Evolutionary conservation across 352 stramenopile species (phyloP).

Genomic region (Aphanomyces euteiches): DNA sequence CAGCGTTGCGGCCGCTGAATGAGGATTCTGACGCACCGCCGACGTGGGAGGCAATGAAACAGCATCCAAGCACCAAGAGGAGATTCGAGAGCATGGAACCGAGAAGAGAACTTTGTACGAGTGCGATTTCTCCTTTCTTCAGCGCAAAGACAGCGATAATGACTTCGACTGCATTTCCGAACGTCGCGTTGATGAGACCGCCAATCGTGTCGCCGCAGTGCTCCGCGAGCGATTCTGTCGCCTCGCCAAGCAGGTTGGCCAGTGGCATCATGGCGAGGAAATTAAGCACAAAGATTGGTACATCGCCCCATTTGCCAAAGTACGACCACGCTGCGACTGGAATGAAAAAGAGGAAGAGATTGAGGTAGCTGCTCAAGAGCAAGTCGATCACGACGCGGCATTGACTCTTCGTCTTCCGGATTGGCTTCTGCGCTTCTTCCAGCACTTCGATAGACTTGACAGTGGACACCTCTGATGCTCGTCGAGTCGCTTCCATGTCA

Average conservation of each 20-base stretch:
- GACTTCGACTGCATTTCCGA: conserved; percentile 89
- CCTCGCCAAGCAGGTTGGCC: conserved; percentile 73
- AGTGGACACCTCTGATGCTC: background rate
- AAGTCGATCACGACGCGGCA: conserved; percentile 23
- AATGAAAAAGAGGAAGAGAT: conserved; percentile 29
- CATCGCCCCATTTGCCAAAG: conserved; percentile 33
- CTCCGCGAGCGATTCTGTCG: conserved; percentile 83
- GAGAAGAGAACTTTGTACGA: conserved; percentile 85
- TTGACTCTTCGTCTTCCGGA: conserved; percentile 5
- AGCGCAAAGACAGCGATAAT: conserved; percentile 86
- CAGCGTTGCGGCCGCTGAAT: conserved; percentile 53
- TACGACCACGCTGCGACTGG: conserved; percentile 29
- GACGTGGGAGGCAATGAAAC: conserved; percentile 62
- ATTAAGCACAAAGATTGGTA: conserved; percentile 75
- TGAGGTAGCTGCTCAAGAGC: conserved; percentile 27
- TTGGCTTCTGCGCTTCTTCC: background rate
- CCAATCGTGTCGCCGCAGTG: conserved; percentile 88
- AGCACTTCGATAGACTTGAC: conserved; percentile 2
- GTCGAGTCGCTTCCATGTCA: background rate
- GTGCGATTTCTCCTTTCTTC: conserved; percentile 64
- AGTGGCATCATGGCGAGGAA: conserved; percentile 85
- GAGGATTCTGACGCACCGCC: conserved; percentile 39
- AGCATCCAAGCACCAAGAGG: conserved; percentile 84
- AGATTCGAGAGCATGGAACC: conserved; percentile 88
- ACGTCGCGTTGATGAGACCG: conserved; percentile 86